Base-by-base conservation (phyloP, 805 yeast species). In the Candida krabiensis region DNA sequence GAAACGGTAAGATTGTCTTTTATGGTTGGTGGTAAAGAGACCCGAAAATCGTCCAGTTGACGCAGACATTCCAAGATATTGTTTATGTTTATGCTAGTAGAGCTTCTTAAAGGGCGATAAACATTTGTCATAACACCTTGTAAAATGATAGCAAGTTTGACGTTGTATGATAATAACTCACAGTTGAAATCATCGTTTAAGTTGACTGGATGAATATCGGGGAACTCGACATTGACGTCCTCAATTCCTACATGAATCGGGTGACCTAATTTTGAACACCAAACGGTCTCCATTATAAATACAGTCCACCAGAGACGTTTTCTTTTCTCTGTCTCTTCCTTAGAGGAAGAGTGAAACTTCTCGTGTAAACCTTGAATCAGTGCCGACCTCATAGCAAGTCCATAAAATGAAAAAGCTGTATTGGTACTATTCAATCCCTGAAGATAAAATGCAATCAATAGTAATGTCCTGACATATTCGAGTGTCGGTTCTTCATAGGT, bases 291-390 rank as follows among this genome's bases (percentile, higher is more conserved):
- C 58, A 63, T 53, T 8, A 55, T 44, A 32, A 51, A 61, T 18
- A 58, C 54, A 3, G 68, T 59, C 68, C 68, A 63, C 66, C 67
- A 63, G 6, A 63, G 41, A 33, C 66, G 47, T 39, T 60, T 50
- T 15, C 64, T 43, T 36, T 55, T 53, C 30, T 63, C 68, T 15
- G 46, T 47, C 24, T 58, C 60, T 4, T 47, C 40, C 1, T 50
- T 28, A 4, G 37, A 18, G 5, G 29, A 14, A 3, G 22, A 32
- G 8, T 40, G 39, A 25, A 38, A 34, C 11, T 52, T 53, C 26
- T 55, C 45, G 46, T 63, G 66, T 9, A 58, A 44, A 0, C 67
- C 66, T 30, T 55, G 44, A 4, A 55, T 46, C 12, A 63, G 37
- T 0, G 59, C 52, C 9, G 57, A 46, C 23, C 64, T 43, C n/a